phyloP scores from a whole-genome alignment of 192 early-diverging fungal genomes.

The Thamnidium elegans region DNA sequence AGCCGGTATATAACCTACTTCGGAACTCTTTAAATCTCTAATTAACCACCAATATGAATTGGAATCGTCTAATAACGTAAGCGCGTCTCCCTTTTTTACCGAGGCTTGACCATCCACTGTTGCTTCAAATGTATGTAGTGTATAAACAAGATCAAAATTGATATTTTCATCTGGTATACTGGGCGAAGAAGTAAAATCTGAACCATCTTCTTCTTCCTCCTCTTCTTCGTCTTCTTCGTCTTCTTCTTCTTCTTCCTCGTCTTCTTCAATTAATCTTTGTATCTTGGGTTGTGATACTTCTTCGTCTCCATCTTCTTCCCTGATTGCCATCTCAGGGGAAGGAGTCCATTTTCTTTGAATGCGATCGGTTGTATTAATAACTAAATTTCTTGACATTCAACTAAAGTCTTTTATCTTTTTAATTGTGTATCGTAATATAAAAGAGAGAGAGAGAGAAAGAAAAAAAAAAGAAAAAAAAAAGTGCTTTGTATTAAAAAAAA shows the following conservation, averaged over 20 bases:
- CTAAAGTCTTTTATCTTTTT: not conserved
- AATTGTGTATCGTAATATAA: not conserved
- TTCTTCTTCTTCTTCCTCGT: slow-evolving; percentile 30
- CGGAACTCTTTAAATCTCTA: slow-evolving; percentile 56
- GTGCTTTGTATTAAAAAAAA: too few species aligned
- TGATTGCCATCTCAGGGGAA: slow-evolving; percentile 12
- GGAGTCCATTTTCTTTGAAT: slow-evolving; percentile 9
- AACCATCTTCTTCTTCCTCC: slow-evolving; percentile 37
- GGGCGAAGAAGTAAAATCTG: slow-evolving; percentile 38
- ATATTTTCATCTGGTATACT: slow-evolving; percentile 57
- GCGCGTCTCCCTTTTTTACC: slow-evolving; percentile 67
- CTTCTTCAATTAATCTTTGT: slow-evolving; percentile 20
- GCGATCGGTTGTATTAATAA: slow-evolving; percentile 1
- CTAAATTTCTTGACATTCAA: slow-evolving; percentile 16
- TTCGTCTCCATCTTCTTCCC: slow-evolving; percentile 8
- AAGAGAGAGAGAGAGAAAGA: not conserved
- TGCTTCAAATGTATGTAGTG: slow-evolving; percentile 76
- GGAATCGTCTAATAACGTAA: slow-evolving; percentile 73
- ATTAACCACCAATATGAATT: slow-evolving; percentile 80
- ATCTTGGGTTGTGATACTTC: not conserved
- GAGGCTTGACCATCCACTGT: slow-evolving; percentile 79
- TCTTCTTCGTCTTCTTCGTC: slow-evolving; percentile 32
- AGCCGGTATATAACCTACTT: slow-evolving; percentile 83
- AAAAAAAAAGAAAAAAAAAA: slow-evolving; percentile 1
- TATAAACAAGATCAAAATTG: slow-evolving; percentile 73